Evolutionary conservation across 2,329 filamentous ascomycete species (phyloP).

Genomic region (Fusarium buxicola): DNA sequence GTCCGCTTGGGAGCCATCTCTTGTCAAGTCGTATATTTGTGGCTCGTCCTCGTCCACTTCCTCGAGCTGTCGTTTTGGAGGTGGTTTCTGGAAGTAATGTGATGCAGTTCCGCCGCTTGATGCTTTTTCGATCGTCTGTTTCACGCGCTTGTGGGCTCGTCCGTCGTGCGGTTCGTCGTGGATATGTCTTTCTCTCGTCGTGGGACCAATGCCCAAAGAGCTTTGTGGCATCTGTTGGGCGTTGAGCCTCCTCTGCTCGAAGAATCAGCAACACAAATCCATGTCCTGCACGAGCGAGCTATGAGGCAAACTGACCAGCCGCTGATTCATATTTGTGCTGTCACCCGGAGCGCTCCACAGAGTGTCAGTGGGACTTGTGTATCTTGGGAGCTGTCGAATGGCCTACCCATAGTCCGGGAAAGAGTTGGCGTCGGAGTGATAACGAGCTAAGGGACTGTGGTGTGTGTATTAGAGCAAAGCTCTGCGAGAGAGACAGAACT

Average conservation of each 20-base stretch:
- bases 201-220: constrained; percentile 27
- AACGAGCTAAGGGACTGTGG: constrained; percentile 50
- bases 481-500: constrained; percentile 10
- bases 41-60: constrained; percentile 31
- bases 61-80: constrained; percentile 3
- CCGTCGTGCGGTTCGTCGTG: constrained; percentile 13
- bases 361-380: constrained; percentile 36
- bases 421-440: constrained; percentile 52
- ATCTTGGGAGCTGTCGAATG: constrained; percentile 16
- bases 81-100: constrained; percentile 2
- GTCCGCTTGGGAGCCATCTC: constrained; percentile 36
- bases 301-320: constrained; percentile 40
- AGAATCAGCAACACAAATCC: constrained; percentile 20
- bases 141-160: constrained; percentile 43
- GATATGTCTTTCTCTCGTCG: constrained; percentile 2
- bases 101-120: background rate
- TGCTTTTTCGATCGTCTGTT: background rate
- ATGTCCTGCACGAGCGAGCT: background rate
- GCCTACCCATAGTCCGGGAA: constrained; percentile 58
- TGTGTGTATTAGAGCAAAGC: constrained; percentile 18
- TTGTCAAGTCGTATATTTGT: constrained; percentile 32
- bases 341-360: constrained; percentile 42
- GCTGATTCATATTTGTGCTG: constrained; percentile 34
- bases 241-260: constrained; percentile 42
- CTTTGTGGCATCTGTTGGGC: constrained; percentile 33